These are phyloP conservation scores for Fusarium sp. DNA, from an alignment of 2,329 filamentous ascomycete species.

Conservation along the genomic window DNA sequence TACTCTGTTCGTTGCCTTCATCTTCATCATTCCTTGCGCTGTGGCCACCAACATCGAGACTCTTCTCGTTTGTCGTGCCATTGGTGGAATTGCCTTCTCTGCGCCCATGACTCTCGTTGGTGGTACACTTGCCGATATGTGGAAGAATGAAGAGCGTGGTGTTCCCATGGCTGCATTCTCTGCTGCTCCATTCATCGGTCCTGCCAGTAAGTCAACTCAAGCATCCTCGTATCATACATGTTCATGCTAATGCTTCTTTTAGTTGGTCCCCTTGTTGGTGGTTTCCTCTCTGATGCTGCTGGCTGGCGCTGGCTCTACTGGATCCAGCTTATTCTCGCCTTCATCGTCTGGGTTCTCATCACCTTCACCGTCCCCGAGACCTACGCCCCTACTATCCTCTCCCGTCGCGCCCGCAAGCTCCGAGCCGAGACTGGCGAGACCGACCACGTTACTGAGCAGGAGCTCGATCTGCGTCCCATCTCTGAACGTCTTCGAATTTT, in stretches of 20 bases:
- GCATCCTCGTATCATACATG: fast-evolving
- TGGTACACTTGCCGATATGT: slow-evolving; percentile 85
- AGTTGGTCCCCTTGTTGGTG: slow-evolving; percentile 80
- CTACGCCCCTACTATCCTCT: slow-evolving; percentile 83
- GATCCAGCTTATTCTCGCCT: slow-evolving; percentile 83
- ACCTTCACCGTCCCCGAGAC: slow-evolving; percentile 93
- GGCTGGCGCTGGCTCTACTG: slow-evolving; percentile 91
- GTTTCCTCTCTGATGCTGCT: slow-evolving; percentile 75
- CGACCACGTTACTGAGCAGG: slow-evolving; percentile 81
- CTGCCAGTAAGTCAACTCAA: slow-evolving; percentile 64
- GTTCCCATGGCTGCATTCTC: slow-evolving; percentile 90
- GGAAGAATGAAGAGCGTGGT: slow-evolving; percentile 84
- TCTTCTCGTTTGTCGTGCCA: slow-evolving; percentile 78
- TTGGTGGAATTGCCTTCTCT: slow-evolving; percentile 86
- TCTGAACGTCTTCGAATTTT: slow-evolving; percentile 78
- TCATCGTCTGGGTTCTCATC: slow-evolving; percentile 77
- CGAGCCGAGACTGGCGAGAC: slow-evolving; percentile 74
- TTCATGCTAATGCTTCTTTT: slow-evolving; percentile 11
- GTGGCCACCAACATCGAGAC: slow-evolving; percentile 81
- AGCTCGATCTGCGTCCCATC: slow-evolving; percentile 79
- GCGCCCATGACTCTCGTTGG: slow-evolving; percentile 89
- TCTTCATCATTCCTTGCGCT: slow-evolving; percentile 85
- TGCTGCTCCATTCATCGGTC: slow-evolving; percentile 85
- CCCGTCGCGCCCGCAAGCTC: slow-evolving; percentile 75
- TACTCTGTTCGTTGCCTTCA: slow-evolving; percentile 75